Evolutionary conservation across 768 basidiomycete species (phyloP), one percentile per base, ranked within the genome.

Genomic region (Mrakia gelida): DNA sequence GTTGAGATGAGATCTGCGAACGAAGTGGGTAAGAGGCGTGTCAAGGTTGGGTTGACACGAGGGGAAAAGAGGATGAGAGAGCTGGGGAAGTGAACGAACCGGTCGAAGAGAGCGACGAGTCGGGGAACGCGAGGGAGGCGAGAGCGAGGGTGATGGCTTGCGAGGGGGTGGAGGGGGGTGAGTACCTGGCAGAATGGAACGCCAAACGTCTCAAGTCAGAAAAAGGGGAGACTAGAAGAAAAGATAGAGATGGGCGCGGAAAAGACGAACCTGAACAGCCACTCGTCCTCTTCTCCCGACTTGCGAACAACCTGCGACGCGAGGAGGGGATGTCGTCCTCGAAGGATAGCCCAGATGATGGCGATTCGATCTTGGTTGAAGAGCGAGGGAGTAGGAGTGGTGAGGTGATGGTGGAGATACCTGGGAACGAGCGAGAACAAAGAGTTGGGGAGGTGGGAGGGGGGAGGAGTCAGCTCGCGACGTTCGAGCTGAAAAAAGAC

Each of bases 321-420:
- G 26, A 95, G 87, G 3, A 93, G 85, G 5, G 92, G 90, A 82
- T 95, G 92, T 4, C 89, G 86, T 1, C 88, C 81, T 30, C 91
- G 87, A 65, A 93, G 85, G 73, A 92, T 89, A 0, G 91, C 89
- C 92, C 92, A 94, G 15, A 89, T 88, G 59, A 71, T 15, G 13
- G 61, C 71, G 41, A 79, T 34, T 2, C 77, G 71, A 0, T 68
- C 23, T 4, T 21, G 38, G 21, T n/a, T 15, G 41, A 75, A 30
- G 16, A 75, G 73, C 5, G 68, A 5, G 8, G 68, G 75, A 18
- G 34, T 16, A 18, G 41, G 9, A 21, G 74, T 75, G n/a, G 81
- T 82, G 84, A 92, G 89, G 2, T 89, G 90, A 52, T 93, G 85
- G 82, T 92, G 91, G 59, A 94, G 86, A 82, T 93, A 93, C 92